These are phyloP conservation scores for Teunomyces aglyptinius DNA, from an alignment of 805 yeast species.

Conservation along the genomic window DNA sequence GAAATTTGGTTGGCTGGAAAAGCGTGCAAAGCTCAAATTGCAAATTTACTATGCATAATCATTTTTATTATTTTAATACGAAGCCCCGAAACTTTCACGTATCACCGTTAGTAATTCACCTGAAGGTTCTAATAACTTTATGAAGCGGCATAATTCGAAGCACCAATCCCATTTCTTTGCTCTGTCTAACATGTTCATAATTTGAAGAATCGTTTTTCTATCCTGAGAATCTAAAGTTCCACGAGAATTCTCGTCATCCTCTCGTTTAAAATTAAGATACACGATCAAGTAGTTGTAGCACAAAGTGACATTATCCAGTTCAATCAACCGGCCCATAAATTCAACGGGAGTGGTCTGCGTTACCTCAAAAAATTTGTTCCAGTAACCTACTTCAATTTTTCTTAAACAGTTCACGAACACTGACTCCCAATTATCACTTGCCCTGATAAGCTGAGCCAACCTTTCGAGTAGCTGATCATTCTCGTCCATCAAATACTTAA, in stretches of 20 bases:
- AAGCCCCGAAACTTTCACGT: slow-evolving; percentile 2
- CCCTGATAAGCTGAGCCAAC: slow-evolving; percentile 27
- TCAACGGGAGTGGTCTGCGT: slow-evolving; percentile 44
- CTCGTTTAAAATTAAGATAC: slow-evolving; percentile 50
- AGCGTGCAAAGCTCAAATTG: slow-evolving; percentile 4
- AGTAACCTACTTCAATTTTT: slow-evolving; percentile 55
- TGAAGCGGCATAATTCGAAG: slow-evolving; percentile 53
- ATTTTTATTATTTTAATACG: not conserved
- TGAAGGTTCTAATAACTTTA: slow-evolving; percentile 48
- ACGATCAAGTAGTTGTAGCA: slow-evolving; percentile 53
- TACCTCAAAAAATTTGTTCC: slow-evolving; percentile 48
- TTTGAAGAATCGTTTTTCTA: slow-evolving; percentile 39
- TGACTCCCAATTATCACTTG: slow-evolving; percentile 29
- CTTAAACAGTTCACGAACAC: slow-evolving; percentile 56
- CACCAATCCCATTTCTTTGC: slow-evolving; percentile 51
- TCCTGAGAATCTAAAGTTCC: slow-evolving; percentile 31
- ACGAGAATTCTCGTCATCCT: slow-evolving; percentile 20
- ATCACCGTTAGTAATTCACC: slow-evolving; percentile 25
- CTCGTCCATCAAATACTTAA: slow-evolving; percentile 36
- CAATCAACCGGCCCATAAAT: slow-evolving; percentile 42
- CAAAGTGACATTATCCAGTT: slow-evolving; percentile 41
- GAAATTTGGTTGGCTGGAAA: slow-evolving; percentile 15
- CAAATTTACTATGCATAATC: not conserved
- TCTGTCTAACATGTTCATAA: slow-evolving; percentile 41
- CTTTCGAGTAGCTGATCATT: slow-evolving; percentile 21